Percentiles rank a stretch among this genome's conserved stretches.
These are phyloP conservation scores for Myriangium duriaei DNA, from an alignment of 2,329 filamentous ascomycete genomes.

Conservation along the genomic window DNA sequence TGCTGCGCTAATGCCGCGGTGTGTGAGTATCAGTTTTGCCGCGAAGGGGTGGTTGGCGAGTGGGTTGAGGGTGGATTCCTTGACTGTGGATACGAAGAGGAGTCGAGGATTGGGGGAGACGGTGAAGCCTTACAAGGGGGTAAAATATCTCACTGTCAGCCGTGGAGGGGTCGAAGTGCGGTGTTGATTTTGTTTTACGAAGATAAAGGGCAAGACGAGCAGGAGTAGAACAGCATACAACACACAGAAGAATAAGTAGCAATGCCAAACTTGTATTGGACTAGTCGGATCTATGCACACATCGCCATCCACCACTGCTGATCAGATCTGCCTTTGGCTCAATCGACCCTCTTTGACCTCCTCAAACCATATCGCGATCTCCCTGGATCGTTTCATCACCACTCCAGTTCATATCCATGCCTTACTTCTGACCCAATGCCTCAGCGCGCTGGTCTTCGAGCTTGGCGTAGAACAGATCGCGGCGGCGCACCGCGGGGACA, in stretches of 20 bases:
- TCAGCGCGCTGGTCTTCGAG: constrained; percentile 48
- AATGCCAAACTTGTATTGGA: too few species aligned
- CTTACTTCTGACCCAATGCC: constrained; percentile 27
- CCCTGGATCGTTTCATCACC: too few species aligned
- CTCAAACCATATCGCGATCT: too few species aligned
- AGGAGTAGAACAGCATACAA: too few species aligned
- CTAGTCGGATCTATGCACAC: too few species aligned
- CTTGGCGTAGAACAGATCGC: constrained; percentile 51
- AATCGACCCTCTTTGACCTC: too few species aligned
- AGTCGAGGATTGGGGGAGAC: constrained; percentile 76
- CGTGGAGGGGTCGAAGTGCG: constrained; percentile 40
- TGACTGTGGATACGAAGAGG: constrained; percentile 57
- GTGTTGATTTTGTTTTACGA: constrained; percentile 27
- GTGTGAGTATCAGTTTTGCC: constrained; percentile 34
- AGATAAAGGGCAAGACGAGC: too few species aligned
- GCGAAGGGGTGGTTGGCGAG: constrained; percentile 54
- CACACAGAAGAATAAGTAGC: too few species aligned
- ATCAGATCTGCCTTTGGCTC: too few species aligned
- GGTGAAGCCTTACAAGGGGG: constrained; percentile 91
- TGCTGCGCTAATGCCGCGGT: constrained; percentile 36
- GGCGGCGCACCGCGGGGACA: constrained; percentile 49
- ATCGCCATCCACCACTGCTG: too few species aligned
- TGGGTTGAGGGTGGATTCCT: constrained; percentile 49
- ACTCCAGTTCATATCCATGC: too few species aligned
- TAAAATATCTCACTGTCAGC: constrained; percentile 82